Evolutionary conservation across 108 stramenopile species (phyloP).

Genomic region (Epipyxis sp.): DNA sequence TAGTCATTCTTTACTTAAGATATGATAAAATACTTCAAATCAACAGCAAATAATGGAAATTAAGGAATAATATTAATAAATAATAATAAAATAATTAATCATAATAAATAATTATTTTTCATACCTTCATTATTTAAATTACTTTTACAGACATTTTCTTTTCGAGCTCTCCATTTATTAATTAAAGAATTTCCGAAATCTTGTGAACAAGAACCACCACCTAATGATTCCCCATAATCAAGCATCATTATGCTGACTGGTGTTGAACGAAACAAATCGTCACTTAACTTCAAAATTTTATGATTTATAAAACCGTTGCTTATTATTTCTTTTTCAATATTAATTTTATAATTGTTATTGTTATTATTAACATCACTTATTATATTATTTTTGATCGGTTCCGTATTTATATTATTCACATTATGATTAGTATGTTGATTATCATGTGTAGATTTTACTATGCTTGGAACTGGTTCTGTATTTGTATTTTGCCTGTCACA

Average conservation of each 20-base stretch:
- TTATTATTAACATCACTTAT: neutral
- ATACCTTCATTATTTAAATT: too few species aligned
- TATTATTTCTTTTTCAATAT: neutral
- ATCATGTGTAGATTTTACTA: neutral
- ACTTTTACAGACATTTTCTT: too few species aligned
- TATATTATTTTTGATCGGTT: neutral
- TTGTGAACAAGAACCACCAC: conserved; percentile 23
- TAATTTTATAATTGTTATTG: neutral
- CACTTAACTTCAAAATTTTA: neutral
- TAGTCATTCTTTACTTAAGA: too few species aligned
- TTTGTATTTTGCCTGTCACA: neutral
- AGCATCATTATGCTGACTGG: neutral
- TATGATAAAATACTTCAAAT: too few species aligned
- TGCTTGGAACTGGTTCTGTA: neutral
- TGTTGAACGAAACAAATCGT: neutral
- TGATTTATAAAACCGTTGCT: neutral
- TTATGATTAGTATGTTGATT: neutral
- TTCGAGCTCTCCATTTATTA: neutral
- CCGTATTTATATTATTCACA: neutral
- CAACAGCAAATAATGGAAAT: too few species aligned
- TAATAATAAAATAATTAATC: too few species aligned
- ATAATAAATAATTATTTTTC: too few species aligned
- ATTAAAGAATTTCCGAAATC: conserved; percentile 36
- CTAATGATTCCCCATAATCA: neutral
- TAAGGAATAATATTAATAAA: too few species aligned